Percentiles rank a stretch among this genome's conserved stretches.
These are phyloP conservation scores for Ceriops tagal DNA, from an alignment of 345 rosid species.

Conservation along the genomic window DNA sequence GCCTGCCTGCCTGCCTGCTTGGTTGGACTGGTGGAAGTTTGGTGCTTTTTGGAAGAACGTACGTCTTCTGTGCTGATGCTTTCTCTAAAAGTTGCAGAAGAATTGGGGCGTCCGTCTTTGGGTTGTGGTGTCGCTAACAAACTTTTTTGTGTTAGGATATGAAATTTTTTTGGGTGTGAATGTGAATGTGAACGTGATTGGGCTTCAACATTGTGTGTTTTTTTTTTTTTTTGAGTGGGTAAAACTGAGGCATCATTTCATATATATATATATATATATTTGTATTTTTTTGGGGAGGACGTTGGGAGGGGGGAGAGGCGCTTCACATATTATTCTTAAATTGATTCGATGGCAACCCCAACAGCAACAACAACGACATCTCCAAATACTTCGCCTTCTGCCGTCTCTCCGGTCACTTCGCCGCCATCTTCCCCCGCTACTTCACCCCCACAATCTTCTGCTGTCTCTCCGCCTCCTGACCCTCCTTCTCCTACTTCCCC, in stretches of 20 bases:
- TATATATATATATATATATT: too few species aligned
- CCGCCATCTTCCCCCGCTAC: conserved; percentile 25
- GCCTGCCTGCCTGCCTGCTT: conserved; percentile 1
- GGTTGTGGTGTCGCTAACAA: too few species aligned
- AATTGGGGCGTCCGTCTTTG: neutral
- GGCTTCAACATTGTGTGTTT: too few species aligned
- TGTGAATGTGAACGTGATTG: too few species aligned
- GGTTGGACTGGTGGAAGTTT: conserved; percentile 37
- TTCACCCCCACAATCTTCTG: conserved; percentile 29
- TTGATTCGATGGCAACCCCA: conserved; percentile 51
- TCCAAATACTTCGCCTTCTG: conserved; percentile 46
- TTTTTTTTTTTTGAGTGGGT: too few species aligned
- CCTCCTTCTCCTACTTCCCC: neutral
- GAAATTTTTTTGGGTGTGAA: too few species aligned
- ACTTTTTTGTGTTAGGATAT: too few species aligned
- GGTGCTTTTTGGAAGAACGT: conserved; percentile 21
- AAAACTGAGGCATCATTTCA: too few species aligned
- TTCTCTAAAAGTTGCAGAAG: conserved; percentile 13
- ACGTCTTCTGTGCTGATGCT: conserved; percentile 3
- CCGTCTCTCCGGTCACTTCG: conserved; percentile 41
- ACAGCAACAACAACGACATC: conserved; percentile 30
- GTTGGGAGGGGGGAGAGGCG: too few species aligned
- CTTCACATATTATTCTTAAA: neutral
- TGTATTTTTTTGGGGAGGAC: too few species aligned
- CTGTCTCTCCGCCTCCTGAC: conserved; percentile 25